Evolutionary conservation across 1,284 basidiomycete species (phyloP).

Genomic region (Rhodotorula sp.): DNA sequence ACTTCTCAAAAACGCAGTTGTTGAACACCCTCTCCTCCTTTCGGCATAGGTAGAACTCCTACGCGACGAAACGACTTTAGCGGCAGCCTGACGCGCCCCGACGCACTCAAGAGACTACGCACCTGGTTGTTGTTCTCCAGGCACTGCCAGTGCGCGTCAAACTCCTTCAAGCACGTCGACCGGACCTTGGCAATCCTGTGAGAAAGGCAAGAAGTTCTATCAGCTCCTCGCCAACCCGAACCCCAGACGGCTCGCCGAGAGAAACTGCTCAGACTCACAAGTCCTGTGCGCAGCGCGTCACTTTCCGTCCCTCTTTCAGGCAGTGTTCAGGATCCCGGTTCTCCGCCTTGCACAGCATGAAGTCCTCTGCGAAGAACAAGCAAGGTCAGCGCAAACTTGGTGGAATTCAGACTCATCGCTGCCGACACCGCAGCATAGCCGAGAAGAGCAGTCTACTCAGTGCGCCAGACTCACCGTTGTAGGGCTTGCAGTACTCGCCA

Average conservation of each 20-base stretch:
- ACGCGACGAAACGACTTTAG: constrained; percentile 18
- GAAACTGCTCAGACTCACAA: constrained; percentile 61
- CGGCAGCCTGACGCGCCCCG: no score
- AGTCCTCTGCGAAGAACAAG: constrained; percentile 71
- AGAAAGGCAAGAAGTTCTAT: neutral
- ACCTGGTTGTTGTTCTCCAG: constrained; percentile 95
- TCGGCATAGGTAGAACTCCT: constrained; percentile 90
- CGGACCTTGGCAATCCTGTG: constrained; percentile 85
- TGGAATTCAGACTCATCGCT: no score
- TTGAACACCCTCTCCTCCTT: constrained; percentile 87
- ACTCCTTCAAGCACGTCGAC: constrained; percentile 84
- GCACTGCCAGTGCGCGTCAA: constrained; percentile 92
- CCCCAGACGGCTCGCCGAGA: neutral
- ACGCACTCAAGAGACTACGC: no score
- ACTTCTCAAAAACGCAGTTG: constrained; percentile 93
- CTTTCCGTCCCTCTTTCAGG: constrained; percentile 90
- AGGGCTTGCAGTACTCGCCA: constrained; percentile 91
- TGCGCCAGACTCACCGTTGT: constrained; percentile 68
- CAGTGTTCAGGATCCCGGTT: constrained; percentile 86
- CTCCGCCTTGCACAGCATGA: constrained; percentile 98
- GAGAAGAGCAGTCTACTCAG: no score
- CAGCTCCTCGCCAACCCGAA: neutral
- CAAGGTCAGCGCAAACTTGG: neutral
- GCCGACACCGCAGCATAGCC: no score
- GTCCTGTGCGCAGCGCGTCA: constrained; percentile 92